These are phyloP conservation scores for Microstegium vimineum DNA, from an alignment of 176 grass and related monocot species.

Conservation along the genomic window DNA sequence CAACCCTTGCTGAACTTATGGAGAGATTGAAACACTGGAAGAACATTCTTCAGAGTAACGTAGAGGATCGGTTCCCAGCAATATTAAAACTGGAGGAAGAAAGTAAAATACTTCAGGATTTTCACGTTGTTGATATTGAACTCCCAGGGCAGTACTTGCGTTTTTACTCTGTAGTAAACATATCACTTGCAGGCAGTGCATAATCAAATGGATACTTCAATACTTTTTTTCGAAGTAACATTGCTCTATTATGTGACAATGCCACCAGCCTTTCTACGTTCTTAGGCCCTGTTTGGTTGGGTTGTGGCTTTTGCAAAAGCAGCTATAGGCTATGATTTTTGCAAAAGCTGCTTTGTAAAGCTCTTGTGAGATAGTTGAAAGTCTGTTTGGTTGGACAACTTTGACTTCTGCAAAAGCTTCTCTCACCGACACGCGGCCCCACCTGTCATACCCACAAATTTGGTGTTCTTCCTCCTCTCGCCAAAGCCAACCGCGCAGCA, in stretches of 20 bases:
- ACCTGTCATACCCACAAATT: too few species aligned
- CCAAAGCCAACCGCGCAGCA: too few species aligned
- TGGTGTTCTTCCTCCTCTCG: too few species aligned
- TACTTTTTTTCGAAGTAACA: neutral
- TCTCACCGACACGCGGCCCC: too few species aligned
- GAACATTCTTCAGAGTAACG: slow-evolving; percentile 97
- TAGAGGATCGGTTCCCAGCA: slow-evolving; percentile 95
- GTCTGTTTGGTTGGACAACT: too few species aligned
- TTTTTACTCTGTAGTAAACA: slow-evolving; percentile 4
- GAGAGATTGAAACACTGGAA: slow-evolving; percentile 99
- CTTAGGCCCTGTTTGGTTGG: too few species aligned
- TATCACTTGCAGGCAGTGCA: neutral
- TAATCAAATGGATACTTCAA: neutral
- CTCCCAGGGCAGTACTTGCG: slow-evolving; percentile 96
- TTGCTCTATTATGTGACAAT: neutral
- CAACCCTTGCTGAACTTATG: slow-evolving; percentile 83
- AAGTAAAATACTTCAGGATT: slow-evolving; percentile 93
- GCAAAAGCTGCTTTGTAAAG: too few species aligned
- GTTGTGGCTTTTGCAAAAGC: too few species aligned
- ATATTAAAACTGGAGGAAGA: slow-evolving; percentile 96
- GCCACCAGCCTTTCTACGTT: slow-evolving; percentile 4
- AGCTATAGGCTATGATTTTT: too few species aligned
- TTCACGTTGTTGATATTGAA: slow-evolving; percentile 94
- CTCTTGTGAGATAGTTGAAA: too few species aligned
- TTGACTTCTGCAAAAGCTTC: too few species aligned